Evolutionary conservation across 2,329 filamentous ascomycete species (phyloP).

Genomic region (Colletotrichum sp.): DNA sequence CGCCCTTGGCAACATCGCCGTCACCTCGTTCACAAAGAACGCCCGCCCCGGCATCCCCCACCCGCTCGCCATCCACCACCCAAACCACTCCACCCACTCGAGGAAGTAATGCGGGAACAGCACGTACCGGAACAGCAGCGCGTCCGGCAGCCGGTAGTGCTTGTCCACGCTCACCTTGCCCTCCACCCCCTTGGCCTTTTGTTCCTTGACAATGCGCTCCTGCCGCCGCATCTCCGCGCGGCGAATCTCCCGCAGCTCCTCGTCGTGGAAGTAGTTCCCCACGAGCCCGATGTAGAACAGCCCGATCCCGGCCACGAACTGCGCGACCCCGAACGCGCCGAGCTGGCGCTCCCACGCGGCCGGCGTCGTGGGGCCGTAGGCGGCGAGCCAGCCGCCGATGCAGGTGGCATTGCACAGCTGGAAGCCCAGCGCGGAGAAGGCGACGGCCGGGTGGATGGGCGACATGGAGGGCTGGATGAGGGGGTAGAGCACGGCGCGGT

Average conservation of each 20-base stretch:
- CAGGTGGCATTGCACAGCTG: constrained; percentile 82
- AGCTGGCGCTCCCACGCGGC: constrained; percentile 51
- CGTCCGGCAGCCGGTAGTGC: constrained; percentile 85
- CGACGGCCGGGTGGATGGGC: constrained; percentile 78
- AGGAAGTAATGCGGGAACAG: constrained; percentile 94
- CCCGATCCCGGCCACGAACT: constrained; percentile 68
- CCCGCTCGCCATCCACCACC: constrained; percentile 81
- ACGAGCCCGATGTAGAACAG: constrained; percentile 79
- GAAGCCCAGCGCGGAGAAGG: constrained; percentile 69
- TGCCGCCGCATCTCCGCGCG: constrained; percentile 69
- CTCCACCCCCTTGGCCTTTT: constrained; percentile 40
- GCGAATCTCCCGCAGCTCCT: constrained; percentile 86
- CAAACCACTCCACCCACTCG: constrained; percentile 96
- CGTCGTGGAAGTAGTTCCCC: constrained; percentile 88
- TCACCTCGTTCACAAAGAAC: constrained; percentile 86
- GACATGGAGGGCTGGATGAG: constrained; percentile 91
- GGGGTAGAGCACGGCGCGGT: constrained; percentile 85
- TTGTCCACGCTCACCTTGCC: constrained; percentile 62
- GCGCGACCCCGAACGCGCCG: constrained; percentile 38
- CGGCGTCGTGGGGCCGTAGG: constrained; percentile 73
- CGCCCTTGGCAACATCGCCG: constrained; percentile 89
- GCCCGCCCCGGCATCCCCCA: constrained; percentile 77
- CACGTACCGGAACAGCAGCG: constrained; percentile 81
- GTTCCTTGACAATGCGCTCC: constrained; percentile 45
- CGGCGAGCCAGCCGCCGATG: constrained; percentile 81